Evolutionary conservation across 192 early-diverging fungal genomes (phyloP).

Genomic region (Mortierella antarctica): DNA sequence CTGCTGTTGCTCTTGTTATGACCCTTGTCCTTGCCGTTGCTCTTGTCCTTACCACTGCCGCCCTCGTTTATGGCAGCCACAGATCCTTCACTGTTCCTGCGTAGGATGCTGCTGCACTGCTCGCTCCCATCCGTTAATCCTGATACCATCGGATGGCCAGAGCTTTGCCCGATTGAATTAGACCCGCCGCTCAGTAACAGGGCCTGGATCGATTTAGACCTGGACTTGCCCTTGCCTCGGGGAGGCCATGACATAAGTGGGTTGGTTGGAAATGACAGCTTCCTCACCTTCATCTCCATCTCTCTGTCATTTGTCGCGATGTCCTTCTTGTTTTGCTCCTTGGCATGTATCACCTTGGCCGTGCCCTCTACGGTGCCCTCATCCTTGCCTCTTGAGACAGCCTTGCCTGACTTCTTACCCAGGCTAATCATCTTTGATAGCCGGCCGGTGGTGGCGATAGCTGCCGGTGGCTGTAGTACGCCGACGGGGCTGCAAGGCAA

Average conservation of each 20-base stretch:
- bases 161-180: too few species aligned
- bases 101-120: not conserved
- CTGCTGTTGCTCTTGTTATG: conserved; percentile 4
- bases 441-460: not conserved
- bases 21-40: not conserved
- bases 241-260: conserved; percentile 23
- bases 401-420: conserved; percentile 4
- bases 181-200: too few species aligned
- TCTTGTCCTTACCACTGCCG: not conserved
- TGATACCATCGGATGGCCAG: not conserved
- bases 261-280: not conserved
- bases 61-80: too few species aligned
- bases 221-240: conserved; percentile 10
- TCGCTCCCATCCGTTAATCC: not conserved
- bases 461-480: not conserved
- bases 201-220: not conserved
- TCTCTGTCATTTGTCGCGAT: not conserved
- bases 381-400: not conserved
- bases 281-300: not conserved
- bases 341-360: not conserved
- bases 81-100: too few species aligned
- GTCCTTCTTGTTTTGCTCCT: not conserved
- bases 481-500: conserved; percentile 22
- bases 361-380: not conserved
- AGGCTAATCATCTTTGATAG: conserved; percentile 1